These are phyloP conservation scores for Fusarium hostae DNA, from an alignment of 2,329 filamentous ascomycete genomes.

Conservation along the genomic window DNA sequence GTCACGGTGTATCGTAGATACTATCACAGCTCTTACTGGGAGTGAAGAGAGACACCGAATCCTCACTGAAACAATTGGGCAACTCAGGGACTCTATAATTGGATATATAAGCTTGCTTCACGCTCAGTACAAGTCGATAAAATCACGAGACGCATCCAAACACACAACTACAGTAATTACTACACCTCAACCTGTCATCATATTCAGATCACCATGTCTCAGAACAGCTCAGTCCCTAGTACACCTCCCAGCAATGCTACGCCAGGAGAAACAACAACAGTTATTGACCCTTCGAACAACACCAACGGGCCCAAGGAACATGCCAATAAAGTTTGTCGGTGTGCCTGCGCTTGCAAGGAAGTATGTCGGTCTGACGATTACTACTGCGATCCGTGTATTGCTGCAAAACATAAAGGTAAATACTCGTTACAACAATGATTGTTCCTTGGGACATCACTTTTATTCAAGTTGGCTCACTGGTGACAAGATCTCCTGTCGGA, in stretches of 20 bases:
- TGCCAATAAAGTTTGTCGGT: fast-evolving
- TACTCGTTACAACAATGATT: fast-evolving
- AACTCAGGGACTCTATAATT: background rate
- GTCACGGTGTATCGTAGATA: fast-evolving
- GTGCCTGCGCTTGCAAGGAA: background rate
- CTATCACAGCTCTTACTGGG: background rate
- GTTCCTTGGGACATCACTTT: background rate
- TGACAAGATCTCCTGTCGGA: fast-evolving
- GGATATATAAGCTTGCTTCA: fast-evolving
- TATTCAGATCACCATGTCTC: background rate
- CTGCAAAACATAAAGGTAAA: fast-evolving
- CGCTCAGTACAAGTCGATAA: fast-evolving
- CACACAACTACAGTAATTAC: fast-evolving
- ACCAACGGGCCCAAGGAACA: too few species aligned
- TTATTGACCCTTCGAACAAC: fast-evolving
- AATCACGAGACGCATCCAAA: fast-evolving
- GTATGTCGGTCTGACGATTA: background rate
- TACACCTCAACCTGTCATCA: fast-evolving
- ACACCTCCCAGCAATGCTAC: fast-evolving
- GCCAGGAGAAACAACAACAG: fast-evolving
- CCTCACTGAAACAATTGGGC: background rate
- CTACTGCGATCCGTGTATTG: fast-evolving
- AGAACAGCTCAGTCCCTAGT: fast-evolving
- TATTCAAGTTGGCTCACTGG: fast-evolving
- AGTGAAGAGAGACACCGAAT: fast-evolving